Base-by-base conservation (phyloP, 208 protist species). In the Trypanosoma rangeli region DNA sequence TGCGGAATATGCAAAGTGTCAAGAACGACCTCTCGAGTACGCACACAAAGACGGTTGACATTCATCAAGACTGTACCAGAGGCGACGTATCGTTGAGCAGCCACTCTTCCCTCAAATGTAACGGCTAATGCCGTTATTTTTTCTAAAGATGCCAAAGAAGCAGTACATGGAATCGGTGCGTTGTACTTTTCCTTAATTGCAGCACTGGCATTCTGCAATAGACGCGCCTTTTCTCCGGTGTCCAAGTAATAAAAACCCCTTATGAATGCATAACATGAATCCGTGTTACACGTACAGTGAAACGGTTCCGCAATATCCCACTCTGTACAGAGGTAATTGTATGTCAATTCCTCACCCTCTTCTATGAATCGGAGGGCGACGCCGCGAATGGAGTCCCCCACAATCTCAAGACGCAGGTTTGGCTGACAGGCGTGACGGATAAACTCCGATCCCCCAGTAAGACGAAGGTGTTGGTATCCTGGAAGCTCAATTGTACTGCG, bases 271-370 rank as follows among this genome's bases (percentile, higher is more conserved):
- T 93, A 95, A 80, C 89, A 95, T 56, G 71, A 86, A 76, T 86
- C 83, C 64, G 81, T 81, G 73, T 84, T 89, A 68, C 91, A 96
- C 20, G 55, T 71, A 76, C 91, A 96, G 63, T 82, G 72, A 68
- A 96, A 96, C 20, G 88, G 84, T 64, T 90, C 84, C 46, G 75
- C 82, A 71, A 96, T 74, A 65, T 94, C 81, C 85, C 85, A 96
- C 75, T 96, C 88, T 29, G 88, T 94, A 65, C 81, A 90, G 37
- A 96, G 78, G 73, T 93, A 96, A 73, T 96, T 94, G 83, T 76
- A 94, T 37, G 89, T 91, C 35, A 96, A 74, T 62, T 70, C 69
- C 73, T 96, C 91, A 26, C 82, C 81, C 22, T 69, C 68, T 60
- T 87, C 84, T 58, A 96, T 96, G 54, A 72, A 61, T 31, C 91